A percentile compares a stretch with the other conserved stretches of the same genome.
Conservation (phyloP, 768 basidiomycete species). For the Auriculariales sp. region DNA sequence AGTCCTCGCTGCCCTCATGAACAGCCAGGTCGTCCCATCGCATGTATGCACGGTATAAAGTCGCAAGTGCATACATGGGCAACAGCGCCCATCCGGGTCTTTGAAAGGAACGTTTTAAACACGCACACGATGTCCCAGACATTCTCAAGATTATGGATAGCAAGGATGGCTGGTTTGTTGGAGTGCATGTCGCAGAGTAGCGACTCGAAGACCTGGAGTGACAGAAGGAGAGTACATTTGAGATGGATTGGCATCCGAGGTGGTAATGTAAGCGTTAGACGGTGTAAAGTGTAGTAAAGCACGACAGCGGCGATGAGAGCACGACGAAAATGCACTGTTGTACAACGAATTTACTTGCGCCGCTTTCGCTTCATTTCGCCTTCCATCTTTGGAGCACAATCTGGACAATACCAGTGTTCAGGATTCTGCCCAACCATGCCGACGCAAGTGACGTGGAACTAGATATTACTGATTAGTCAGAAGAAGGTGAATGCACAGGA, state of each 20-base stretch:
- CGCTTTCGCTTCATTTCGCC: not conserved
- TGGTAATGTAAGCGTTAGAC: not conserved
- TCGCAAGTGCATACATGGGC: not conserved
- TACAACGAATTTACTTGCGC: not conserved
- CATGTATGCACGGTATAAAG: not conserved
- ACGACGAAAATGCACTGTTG: not conserved
- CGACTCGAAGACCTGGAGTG: not conserved
- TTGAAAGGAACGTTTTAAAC: not conserved
- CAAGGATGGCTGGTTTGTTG: not conserved
- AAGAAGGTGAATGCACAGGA: not conserved
- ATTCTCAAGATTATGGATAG: not conserved
- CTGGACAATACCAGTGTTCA: slow-evolving; percentile 43
- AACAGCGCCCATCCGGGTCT: not conserved
- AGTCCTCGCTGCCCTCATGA: not conserved
- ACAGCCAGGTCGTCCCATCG: not conserved
- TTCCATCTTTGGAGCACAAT: slow-evolving; percentile 19
- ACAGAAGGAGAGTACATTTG: not conserved
- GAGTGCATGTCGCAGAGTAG: not conserved
- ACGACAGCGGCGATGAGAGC: not conserved
- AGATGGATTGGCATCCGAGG: not conserved
- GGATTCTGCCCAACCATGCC: slow-evolving; percentile 40
- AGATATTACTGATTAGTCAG: not conserved
- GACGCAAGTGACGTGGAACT: slow-evolving; percentile 55
- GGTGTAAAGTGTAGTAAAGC: not conserved
- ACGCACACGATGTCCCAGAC: not conserved